Percentiles rank a stretch among this genome's conserved stretches.
Conservation (phyloP, 495 filamentous ascomycete species). For the Letharia columbiana region DNA sequence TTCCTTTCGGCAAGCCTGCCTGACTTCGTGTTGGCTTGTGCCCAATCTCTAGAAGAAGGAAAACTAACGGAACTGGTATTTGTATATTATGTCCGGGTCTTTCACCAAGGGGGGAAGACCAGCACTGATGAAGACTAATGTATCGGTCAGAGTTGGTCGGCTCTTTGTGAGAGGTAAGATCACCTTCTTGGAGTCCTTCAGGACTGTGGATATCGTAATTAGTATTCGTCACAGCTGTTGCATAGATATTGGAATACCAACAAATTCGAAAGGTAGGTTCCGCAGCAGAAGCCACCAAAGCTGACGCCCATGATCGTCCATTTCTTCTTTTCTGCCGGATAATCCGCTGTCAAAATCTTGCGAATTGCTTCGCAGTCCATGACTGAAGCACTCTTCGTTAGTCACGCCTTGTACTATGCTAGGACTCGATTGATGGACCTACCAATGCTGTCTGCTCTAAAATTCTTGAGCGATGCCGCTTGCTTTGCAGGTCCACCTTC, state of each 20-base stretch:
- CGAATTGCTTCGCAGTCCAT: constrained; percentile 83
- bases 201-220: constrained; percentile 32
- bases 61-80: constrained; percentile 46
- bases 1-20: constrained; percentile 57
- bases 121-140: constrained; percentile 58
- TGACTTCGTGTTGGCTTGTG: neutral
- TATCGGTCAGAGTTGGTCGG: neutral
- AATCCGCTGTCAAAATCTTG: constrained; percentile 57
- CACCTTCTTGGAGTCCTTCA: constrained; percentile 61
- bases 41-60: neutral
- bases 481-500: constrained; percentile 57
- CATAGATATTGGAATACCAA: neutral
- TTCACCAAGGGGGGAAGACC: constrained; percentile 70
- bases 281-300: constrained; percentile 79
- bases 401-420: neutral
- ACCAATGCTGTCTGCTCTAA: constrained; percentile 76
- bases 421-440: neutral
- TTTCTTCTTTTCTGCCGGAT: constrained; percentile 61
- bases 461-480: constrained; percentile 73
- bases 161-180: neutral
- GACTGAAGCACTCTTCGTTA: constrained; percentile 37
- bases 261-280: constrained; percentile 72
- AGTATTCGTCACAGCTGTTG: neutral
- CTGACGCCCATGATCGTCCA: constrained; percentile 85
- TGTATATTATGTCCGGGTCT: constrained; percentile 67